These are phyloP conservation scores for Scheffersomyces titani DNA, from an alignment of 1,139 yeast species.

Conservation along the genomic window DNA sequence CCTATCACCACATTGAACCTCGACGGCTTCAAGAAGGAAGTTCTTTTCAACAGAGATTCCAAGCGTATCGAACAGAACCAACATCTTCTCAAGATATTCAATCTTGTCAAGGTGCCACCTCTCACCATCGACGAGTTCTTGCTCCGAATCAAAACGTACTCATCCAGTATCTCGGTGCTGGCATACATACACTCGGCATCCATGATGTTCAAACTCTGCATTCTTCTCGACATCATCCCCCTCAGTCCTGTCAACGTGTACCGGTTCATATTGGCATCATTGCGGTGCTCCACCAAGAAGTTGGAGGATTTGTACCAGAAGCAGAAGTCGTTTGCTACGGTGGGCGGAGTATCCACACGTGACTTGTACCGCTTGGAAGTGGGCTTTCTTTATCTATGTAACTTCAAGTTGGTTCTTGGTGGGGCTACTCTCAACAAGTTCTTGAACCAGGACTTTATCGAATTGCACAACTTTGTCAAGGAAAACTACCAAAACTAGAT, in stretches of 20 bases:
- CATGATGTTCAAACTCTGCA: slow-evolving; percentile 37
- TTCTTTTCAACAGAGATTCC: slow-evolving; percentile 1
- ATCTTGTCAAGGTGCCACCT: slow-evolving; percentile 37
- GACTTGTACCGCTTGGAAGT: slow-evolving; percentile 44
- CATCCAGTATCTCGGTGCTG: slow-evolving; percentile 41
- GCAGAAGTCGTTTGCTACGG: slow-evolving; percentile 45
- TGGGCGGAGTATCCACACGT: slow-evolving; percentile 42
- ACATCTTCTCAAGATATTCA: slow-evolving; percentile 35
- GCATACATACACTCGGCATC: slow-evolving; percentile 45
- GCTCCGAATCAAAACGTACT: slow-evolving; percentile 41
- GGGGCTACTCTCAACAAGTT: slow-evolving; percentile 35
- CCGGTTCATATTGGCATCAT: slow-evolving; percentile 40
- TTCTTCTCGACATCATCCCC: slow-evolving; percentile 33
- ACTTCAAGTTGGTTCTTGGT: slow-evolving; percentile 42
- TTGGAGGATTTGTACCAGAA: slow-evolving; percentile 48
- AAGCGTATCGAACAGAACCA: slow-evolving; percentile 17
- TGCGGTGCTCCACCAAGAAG: slow-evolving; percentile 47
- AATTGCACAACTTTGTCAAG: slow-evolving; percentile 25
- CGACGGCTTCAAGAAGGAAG: slow-evolving; percentile 10
- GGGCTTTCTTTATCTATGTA: slow-evolving; percentile 42
- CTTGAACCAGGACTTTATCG: slow-evolving; percentile 29
- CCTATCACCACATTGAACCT: slow-evolving; percentile 18
- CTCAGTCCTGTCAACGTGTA: slow-evolving; percentile 38
- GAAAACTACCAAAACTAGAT: slow-evolving; percentile 18
- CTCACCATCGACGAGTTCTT: slow-evolving; percentile 39